A percentile compares a stretch with the other conserved stretches of the same genome.
Conservation (phyloP, 768 basidiomycete genomes). For the Leccinum rimulosum region DNA sequence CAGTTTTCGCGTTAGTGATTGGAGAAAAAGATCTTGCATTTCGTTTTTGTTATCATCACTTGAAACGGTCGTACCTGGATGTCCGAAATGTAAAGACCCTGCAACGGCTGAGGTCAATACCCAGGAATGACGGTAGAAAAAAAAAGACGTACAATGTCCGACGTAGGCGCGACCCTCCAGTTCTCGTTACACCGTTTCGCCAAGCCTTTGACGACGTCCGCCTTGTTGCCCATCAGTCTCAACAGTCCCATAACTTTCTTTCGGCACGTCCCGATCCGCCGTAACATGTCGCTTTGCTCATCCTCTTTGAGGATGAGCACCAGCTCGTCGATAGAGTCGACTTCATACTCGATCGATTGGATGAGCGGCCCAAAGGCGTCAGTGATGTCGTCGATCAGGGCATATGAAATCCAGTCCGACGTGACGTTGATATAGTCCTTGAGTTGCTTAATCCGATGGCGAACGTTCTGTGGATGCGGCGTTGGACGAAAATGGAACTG, state of each 20-base stretch:
- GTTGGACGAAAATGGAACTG: slow-evolving; percentile 98
- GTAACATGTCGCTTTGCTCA: slow-evolving; percentile 91
- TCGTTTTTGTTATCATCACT: not conserved
- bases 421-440: slow-evolving; percentile 99
- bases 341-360: slow-evolving; percentile 98
- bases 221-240: slow-evolving; percentile 98
- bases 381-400: slow-evolving; percentile 98
- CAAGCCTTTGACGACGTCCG: slow-evolving; percentile 97
- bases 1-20: slow-evolving; percentile 2
- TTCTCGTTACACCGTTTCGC: slow-evolving; percentile 99
- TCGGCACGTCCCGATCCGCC: slow-evolving; percentile 94
- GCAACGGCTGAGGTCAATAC: not conserved
- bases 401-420: slow-evolving; percentile 99
- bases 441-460: slow-evolving; percentile 96
- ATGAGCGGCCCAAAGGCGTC: slow-evolving; percentile 99
- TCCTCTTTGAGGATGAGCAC: slow-evolving; percentile 84
- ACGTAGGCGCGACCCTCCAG: slow-evolving; percentile 97
- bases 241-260: slow-evolving; percentile 99
- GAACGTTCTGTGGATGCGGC: slow-evolving; percentile 96
- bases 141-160: slow-evolving; percentile 73
- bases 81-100: slow-evolving; percentile 95
- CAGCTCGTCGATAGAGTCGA: slow-evolving; percentile 97
- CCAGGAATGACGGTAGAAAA: not conserved
- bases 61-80: slow-evolving; percentile 58
- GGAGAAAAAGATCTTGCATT: not conserved